These are phyloP conservation scores for Moringa oleifera DNA, from an alignment of 345 rosid species.

Conservation along the genomic window DNA sequence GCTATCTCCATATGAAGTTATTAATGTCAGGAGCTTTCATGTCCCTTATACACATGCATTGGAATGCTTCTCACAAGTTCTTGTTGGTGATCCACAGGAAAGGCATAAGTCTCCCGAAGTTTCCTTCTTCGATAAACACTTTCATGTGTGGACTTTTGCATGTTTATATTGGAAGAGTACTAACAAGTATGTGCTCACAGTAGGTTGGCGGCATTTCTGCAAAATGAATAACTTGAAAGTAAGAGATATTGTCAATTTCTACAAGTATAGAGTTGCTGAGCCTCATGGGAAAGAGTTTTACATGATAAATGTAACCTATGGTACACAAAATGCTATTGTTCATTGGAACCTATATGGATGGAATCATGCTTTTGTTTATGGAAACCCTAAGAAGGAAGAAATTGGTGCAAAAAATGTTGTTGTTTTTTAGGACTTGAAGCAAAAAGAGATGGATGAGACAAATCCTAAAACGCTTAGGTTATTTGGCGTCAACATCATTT, in stretches of 20 bases:
- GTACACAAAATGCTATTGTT: neutral
- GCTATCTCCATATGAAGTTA: conserved; percentile 9
- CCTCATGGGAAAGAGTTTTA: conserved; percentile 4
- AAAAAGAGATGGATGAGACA: too few relatives aligned
- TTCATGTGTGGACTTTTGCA: conserved; percentile 17
- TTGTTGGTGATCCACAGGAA: neutral
- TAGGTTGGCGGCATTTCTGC: conserved; percentile 23
- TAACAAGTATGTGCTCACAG: conserved; percentile 10
- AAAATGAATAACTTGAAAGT: conserved; percentile 18
- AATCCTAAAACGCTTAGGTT: too few relatives aligned
- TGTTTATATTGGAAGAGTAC: conserved; percentile 18
- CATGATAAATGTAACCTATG: conserved; percentile 12
- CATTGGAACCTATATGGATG: too few relatives aligned
- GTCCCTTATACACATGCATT: conserved; percentile 19
- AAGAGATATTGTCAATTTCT: conserved; percentile 10
- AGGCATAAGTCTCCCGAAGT: neutral
- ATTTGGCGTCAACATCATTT: too few relatives aligned
- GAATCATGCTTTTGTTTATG: too few relatives aligned
- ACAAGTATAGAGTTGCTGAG: conserved; percentile 15
- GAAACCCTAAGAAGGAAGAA: too few relatives aligned
- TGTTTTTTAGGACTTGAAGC: too few relatives aligned
- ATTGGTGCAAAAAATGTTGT: too few relatives aligned
- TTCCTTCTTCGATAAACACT: conserved; percentile 14
- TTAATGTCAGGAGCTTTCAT: conserved; percentile 11
- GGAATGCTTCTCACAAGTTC: conserved; percentile 10